phyloP scores from a whole-genome alignment of 2,329 filamentous ascomycete genomes.

The Penicillium digitatum region DNA sequence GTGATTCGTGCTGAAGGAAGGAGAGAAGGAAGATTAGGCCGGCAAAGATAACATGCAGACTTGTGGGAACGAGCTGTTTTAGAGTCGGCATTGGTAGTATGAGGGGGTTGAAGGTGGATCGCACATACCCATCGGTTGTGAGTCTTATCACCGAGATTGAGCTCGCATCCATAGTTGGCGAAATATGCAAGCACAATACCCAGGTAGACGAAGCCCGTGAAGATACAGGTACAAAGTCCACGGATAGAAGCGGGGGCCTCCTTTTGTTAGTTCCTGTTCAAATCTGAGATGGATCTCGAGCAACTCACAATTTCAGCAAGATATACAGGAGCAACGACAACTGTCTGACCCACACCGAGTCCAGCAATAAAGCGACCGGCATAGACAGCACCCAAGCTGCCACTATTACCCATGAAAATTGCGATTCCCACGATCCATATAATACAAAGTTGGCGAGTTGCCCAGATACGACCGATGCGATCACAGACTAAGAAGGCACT shows the following conservation, averaged over 20 bases:
- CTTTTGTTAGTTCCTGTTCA: not conserved
- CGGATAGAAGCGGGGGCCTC: constrained; percentile 61
- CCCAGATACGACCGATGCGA: constrained; percentile 44
- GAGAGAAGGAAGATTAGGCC: constrained; percentile 66
- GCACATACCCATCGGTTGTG: constrained; percentile 48
- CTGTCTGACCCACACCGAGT: constrained; percentile 43
- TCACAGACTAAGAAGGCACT: constrained; percentile 51
- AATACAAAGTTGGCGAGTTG: constrained; percentile 40
- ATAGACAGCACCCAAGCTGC: constrained; percentile 41
- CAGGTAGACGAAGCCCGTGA: constrained; percentile 66
- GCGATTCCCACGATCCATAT: constrained; percentile 43
- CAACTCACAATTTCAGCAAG: constrained; percentile 60
- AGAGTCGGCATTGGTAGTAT: constrained; percentile 2
- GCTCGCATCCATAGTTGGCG: constrained; percentile 61
- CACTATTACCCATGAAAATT: constrained; percentile 44
- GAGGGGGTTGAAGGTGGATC: constrained; percentile 21
- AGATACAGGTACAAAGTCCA: constrained; percentile 69
- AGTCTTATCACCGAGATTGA: constrained; percentile 49
- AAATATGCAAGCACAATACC: constrained; percentile 73
- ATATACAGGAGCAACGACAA: constrained; percentile 59
- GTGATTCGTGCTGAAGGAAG: constrained; percentile 66
- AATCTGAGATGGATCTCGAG: not conserved
- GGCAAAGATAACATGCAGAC: constrained; percentile 73
- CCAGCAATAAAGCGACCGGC: constrained; percentile 46
- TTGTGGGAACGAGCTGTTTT: constrained; percentile 57